Base-by-base conservation (phyloP, 2,329 filamentous ascomycete genomes). In the Tolypocladium amazonense region DNA sequence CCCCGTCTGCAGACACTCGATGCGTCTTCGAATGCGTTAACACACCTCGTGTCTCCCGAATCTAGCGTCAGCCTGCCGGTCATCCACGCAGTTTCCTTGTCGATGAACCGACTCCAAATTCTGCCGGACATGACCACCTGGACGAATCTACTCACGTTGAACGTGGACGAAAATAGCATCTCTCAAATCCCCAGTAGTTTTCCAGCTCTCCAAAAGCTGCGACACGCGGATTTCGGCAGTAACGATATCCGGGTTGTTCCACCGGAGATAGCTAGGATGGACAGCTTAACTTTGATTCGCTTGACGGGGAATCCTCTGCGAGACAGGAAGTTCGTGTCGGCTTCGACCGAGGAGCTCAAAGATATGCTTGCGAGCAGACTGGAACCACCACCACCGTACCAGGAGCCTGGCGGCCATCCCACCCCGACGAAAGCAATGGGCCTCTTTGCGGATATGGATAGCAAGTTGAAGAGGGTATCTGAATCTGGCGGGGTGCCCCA, bases 251-350 rank as follows among this genome's bases (percentile, higher is more conserved):
- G 84, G 2, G 78, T 83, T 15, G 72, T 99, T 9, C 89, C 94
- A 37, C 81, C 90, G 0, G 86, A 86, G 64, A 84, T 97, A 60
- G 88, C 88, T 6, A 77, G 84, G 33, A 96, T 97, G 91, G 85
- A 90, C 7, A 86, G 76, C 53, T 76, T 99, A 12, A 81, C 85
- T 25, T 87, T 87, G 69, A 81, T 97, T 50, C 85, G 87, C 5
- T 78, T 99, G 38, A 87, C 86, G 52, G 92, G 91, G n/a, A 99
- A 99, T 67, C 94, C 94, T 0, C 77, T 99, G 18, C 82, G 89
- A 18, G 92, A 97, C 70, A 92, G 89, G 70, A 96, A 92, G 70
- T 91, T 94, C 65, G 78, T 92, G 18, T 88, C 84, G 0, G 89
- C 95, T 75, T 82, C 82, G 27, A 92, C 89, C 0, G 88, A 91